A percentile compares a stretch with the other conserved stretches of the same genome.
phyloP scores from a whole-genome alignment of 148 eudicot species.

The Heliamphora exappendiculata region DNA sequence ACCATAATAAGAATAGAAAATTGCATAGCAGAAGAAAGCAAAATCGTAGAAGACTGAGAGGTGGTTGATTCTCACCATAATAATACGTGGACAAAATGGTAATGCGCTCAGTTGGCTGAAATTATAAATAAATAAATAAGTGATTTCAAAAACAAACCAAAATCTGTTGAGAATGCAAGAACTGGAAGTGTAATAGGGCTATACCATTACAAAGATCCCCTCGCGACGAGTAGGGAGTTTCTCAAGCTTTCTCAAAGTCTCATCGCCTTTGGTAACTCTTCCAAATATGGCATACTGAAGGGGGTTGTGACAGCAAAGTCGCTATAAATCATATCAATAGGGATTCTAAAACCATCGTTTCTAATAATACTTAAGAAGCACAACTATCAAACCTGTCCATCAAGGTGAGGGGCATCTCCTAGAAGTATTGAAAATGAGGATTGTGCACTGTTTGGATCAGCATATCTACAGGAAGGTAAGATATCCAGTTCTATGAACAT shows the following conservation, averaged over 20 bases:
- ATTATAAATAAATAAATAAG: background rate
- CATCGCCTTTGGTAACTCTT: constrained; percentile 86
- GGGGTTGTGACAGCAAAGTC: constrained; percentile 10
- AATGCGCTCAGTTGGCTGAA: constrained; percentile 88
- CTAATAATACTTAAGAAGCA: background rate
- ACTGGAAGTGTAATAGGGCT: constrained; percentile 13
- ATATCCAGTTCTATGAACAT: background rate
- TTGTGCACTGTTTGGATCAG: constrained; percentile 86
- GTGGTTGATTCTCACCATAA: constrained; percentile 53
- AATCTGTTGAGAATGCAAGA: constrained; percentile 1
- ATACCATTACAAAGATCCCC: constrained; percentile 97
- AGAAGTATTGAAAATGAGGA: constrained; percentile 96
- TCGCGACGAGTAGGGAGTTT: constrained; percentile 77
- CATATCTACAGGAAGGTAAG: constrained; percentile 34
- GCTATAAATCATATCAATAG: background rate
- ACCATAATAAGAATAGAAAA: background rate
- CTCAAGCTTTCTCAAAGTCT: constrained; percentile 83
- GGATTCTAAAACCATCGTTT: background rate
- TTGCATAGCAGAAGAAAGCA: background rate
- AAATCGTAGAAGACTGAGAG: background rate
- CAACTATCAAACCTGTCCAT: constrained; percentile 54
- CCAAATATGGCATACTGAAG: constrained; percentile 88
- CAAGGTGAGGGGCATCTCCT: constrained; percentile 95
- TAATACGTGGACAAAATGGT: constrained; percentile 79
- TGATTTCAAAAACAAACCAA: background rate